phyloP scores from a whole-genome alignment of 768 basidiomycete species.

The Rhodotorula taiwanensis region DNA sequence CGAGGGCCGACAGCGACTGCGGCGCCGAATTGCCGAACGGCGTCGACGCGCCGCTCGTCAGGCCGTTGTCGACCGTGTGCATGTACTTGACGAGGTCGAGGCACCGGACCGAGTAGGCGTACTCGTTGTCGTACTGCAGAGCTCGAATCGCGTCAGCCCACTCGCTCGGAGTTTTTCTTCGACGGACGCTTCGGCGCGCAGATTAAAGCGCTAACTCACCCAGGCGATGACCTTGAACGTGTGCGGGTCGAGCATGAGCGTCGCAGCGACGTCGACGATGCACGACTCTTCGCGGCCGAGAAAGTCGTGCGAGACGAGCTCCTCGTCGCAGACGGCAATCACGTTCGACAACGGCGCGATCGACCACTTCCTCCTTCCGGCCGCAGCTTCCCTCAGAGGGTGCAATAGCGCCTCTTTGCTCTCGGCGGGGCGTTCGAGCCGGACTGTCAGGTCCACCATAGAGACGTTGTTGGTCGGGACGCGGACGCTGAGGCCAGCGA shows the following conservation, averaged over 20 bases:
- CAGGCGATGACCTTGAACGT: constrained; percentile 44
- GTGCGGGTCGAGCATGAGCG: constrained; percentile 41
- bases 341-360: constrained; percentile 36
- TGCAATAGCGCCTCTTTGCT: constrained; percentile 42
- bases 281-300: constrained; percentile 39
- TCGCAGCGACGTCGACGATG: constrained; percentile 44
- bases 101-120: constrained; percentile 38
- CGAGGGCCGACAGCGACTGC: too few relatives aligned
- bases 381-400: constrained; percentile 42
- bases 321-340: constrained; percentile 43
- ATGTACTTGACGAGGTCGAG: constrained; percentile 43
- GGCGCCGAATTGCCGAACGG: too few relatives aligned
- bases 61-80: background rate
- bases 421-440: constrained; percentile 39
- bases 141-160: too few relatives aligned
- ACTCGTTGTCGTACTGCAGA: constrained; percentile 4
- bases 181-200: too few relatives aligned
- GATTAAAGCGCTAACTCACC: too few relatives aligned
- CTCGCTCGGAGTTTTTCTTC: too few relatives aligned
- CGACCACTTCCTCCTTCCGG: constrained; percentile 6
- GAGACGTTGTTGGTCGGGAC: constrained; percentile 46
- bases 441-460: constrained; percentile 46
- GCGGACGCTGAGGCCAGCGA: constrained; percentile 46
- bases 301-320: constrained; percentile 46
- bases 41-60: background rate